Conservation (phyloP, 306 rosid genomes). For the Cyclanthera cordifolia region DNA sequence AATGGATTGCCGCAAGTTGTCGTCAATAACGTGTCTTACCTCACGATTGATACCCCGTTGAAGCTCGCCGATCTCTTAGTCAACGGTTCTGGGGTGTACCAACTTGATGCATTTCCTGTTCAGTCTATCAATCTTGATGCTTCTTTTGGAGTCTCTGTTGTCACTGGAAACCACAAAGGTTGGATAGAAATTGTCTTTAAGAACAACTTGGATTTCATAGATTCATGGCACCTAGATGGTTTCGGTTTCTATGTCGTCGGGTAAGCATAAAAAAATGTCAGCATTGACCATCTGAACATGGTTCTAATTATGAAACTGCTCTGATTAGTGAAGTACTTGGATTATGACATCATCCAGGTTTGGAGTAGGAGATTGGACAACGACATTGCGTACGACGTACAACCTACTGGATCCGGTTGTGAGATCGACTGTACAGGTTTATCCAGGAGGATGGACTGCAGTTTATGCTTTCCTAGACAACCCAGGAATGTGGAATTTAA, state of each 20-base stretch:
- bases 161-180: conserved; percentile 46
- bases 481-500: conserved; percentile 83
- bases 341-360: conserved; percentile 14
- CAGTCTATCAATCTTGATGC: conserved; percentile 32
- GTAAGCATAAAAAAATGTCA: conserved; percentile 16
- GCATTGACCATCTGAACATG: background rate
- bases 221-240: conserved; percentile 85
- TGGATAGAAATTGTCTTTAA: conserved; percentile 61
- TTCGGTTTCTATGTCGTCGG: conserved; percentile 60
- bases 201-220: conserved; percentile 32
- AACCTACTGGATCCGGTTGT: conserved; percentile 32
- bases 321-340: background rate
- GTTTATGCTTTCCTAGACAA: conserved; percentile 74
- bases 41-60: conserved; percentile 45
- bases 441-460: conserved; percentile 54
- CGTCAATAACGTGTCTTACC: conserved; percentile 64
- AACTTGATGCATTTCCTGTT: conserved; percentile 43
- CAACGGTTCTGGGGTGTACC: conserved; percentile 49
- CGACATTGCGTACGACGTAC: conserved; percentile 19
- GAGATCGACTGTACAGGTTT: conserved; percentile 36
- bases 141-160: conserved; percentile 43
- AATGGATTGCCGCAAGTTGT: conserved; percentile 22
- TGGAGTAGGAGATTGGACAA: conserved; percentile 35
- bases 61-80: conserved; percentile 57
- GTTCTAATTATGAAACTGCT: background rate